Base-by-base conservation (phyloP, 495 filamentous ascomycete species). In the Penicillium odoratum region DNA sequence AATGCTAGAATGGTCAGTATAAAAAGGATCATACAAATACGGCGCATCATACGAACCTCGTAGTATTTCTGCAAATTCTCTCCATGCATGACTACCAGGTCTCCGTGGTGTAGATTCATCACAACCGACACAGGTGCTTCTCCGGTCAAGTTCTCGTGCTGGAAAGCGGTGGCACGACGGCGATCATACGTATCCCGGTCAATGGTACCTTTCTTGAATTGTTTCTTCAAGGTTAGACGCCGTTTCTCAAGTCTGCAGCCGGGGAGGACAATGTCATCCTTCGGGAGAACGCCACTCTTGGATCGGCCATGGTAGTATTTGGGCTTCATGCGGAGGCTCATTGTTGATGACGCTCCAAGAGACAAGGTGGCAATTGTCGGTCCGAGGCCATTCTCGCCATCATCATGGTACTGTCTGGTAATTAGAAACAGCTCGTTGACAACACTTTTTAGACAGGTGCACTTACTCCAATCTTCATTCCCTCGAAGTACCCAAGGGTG, bases 11-110 rank as follows among this genome's bases (percentile, higher is more conserved):
- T 11, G 33, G 33, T 36, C 33, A 36, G 33, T 11, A 36, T 11
- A 36, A 8, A 36, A 36, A 36, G 7, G 8, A 36, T 36, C 13
- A 11, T 36, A 9, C 0, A 36, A 36, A 11, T 9, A 26, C 4
- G 4, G 11, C 13, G 21, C 25, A 11, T 30, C 31, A 11, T 21
- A 21, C 31, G 0, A 18, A 49, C n/a, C 70, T 92, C 89, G 57
- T 85, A 93, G 31, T 81, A 78, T 59, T 82, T 81, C 64, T 96
- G 92, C 30, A 96, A 83, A 2, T 75, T 65, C 0, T 74, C 74
- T 0, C 91, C 92, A 63, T 91, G 83, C 92, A 96, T 96, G 3
- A 95, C 79, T 28, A 95, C 79, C 46, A 93, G 77, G 64, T 95
- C 91, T 0, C 92, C 92, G 67, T 96, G 92, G 31, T 81, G 68